These are phyloP conservation scores for Moricandia moricandioides DNA, from an alignment of 345 rosid genomes.

Conservation along the genomic window DNA sequence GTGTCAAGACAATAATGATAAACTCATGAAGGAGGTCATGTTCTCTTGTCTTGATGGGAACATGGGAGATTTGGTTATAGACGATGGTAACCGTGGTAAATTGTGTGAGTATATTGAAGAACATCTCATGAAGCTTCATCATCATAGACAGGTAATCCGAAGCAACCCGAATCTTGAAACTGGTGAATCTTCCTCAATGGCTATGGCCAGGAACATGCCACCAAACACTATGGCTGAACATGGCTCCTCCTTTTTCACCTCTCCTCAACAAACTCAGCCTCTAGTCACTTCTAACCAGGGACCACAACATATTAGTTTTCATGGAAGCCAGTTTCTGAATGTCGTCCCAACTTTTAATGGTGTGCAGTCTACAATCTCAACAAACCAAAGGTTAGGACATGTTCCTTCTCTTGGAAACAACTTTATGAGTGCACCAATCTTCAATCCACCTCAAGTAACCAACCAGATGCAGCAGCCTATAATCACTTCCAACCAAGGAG, in stretches of 20 bases:
- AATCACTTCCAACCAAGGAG: not conserved
- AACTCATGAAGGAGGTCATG: not conserved
- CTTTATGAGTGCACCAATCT: not conserved
- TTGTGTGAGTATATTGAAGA: slow-evolving; percentile 14
- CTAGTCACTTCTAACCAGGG: not conserved
- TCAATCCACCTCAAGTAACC: not conserved
- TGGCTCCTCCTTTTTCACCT: not conserved
- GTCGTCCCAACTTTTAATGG: too few relatives aligned
- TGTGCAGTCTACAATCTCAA: too few relatives aligned
- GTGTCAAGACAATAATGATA: not conserved
- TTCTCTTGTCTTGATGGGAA: not conserved
- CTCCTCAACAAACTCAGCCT: not conserved
- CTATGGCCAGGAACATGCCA: not conserved
- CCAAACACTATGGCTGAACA: not conserved
- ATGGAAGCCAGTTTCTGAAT: too few relatives aligned
- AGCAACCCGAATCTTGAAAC: not conserved
- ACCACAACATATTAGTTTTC: not conserved
- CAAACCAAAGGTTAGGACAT: not conserved
- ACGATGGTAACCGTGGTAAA: not conserved
- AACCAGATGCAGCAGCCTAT: not conserved
- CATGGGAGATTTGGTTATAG: not conserved
- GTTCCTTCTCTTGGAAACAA: not conserved
- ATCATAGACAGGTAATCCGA: not conserved
- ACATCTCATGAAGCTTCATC: not conserved
- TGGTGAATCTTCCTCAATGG: not conserved